phyloP scores from a whole-genome alignment of 164 flowering plant species.

The Kingdonia uniflora region DNA sequence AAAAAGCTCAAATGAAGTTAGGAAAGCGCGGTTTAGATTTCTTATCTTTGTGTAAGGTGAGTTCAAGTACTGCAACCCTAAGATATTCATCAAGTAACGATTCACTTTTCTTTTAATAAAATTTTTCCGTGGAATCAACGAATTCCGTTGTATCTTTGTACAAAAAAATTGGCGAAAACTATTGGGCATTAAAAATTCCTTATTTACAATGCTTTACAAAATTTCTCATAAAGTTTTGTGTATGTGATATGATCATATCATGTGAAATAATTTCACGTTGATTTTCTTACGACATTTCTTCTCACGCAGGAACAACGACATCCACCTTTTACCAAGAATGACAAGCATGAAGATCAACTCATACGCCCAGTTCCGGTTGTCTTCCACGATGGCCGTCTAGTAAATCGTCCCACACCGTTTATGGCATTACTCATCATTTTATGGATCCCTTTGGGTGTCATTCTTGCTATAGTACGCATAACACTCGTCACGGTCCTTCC shows the following conservation, averaged over 20 bases:
- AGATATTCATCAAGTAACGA: no score
- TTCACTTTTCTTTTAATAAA: no score
- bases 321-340: slow-evolving; percentile 31
- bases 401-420: slow-evolving; percentile 65
- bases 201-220: no score
- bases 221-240: no score
- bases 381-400: slow-evolving; percentile 95
- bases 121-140: no score
- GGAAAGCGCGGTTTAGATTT: slow-evolving; percentile 27
- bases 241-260: no score
- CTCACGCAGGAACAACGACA: slow-evolving; percentile 44
- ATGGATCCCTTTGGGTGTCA: slow-evolving; percentile 79
- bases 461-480: slow-evolving; percentile 54
- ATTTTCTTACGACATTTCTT: no score
- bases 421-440: slow-evolving; percentile 65
- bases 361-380: slow-evolving; percentile 73
- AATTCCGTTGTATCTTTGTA: no score
- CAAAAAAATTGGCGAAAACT: no score
- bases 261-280: no score
- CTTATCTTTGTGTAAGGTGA: slow-evolving; percentile 52
- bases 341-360: slow-evolving; percentile 14
- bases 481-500: slow-evolving; percentile 45
- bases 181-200: no score
- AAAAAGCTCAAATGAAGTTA: slow-evolving; percentile 40
- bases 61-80: no score